Percentiles rank a stretch among this genome's conserved stretches.
phyloP scores from a whole-genome alignment of 2,329 filamentous ascomycete genomes.

The Fusarium sambucinum region DNA sequence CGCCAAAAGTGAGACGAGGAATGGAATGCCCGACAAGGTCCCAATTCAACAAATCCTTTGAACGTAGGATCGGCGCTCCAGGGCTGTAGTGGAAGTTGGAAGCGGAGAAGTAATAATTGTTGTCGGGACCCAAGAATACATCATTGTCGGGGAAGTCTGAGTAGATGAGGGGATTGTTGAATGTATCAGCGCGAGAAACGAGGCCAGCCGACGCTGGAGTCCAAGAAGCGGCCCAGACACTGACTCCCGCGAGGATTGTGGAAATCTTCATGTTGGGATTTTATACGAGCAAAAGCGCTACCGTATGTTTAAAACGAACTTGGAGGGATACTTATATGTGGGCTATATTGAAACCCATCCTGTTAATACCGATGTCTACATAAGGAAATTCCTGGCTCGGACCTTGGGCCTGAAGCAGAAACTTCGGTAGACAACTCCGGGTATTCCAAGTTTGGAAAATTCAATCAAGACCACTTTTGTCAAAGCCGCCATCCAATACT shows the following conservation, averaged over 20 bases:
- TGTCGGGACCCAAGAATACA: conserved; percentile 62
- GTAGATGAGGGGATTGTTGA: conserved; percentile 65
- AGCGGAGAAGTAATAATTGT: conserved; percentile 66
- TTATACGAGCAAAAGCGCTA: fast-evolving
- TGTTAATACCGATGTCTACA: neutral
- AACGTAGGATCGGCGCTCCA: conserved; percentile 67
- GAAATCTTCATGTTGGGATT: neutral
- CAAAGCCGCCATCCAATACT: too few species aligned
- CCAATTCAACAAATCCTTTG: conserved; percentile 67
- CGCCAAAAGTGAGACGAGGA: conserved; percentile 59
- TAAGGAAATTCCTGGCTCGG: conserved; percentile 8
- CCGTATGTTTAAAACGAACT: fast-evolving
- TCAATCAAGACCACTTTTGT: neutral
- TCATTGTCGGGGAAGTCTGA: conserved; percentile 68
- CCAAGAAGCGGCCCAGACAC: neutral
- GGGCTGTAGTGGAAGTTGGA: conserved; percentile 69
- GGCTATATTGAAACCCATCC: neutral
- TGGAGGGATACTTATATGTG: neutral
- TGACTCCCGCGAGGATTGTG: neutral
- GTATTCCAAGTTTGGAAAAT: conserved; percentile 3
- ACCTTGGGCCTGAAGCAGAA: conserved; percentile 16
- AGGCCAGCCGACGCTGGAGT: neutral
- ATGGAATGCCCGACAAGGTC: conserved; percentile 60
- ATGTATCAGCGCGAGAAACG: conserved; percentile 9
- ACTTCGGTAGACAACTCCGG: conserved; percentile 16